Conservation (phyloP, 192 early-diverging fungal species). For the Umbelopsis ramanniana region DNA sequence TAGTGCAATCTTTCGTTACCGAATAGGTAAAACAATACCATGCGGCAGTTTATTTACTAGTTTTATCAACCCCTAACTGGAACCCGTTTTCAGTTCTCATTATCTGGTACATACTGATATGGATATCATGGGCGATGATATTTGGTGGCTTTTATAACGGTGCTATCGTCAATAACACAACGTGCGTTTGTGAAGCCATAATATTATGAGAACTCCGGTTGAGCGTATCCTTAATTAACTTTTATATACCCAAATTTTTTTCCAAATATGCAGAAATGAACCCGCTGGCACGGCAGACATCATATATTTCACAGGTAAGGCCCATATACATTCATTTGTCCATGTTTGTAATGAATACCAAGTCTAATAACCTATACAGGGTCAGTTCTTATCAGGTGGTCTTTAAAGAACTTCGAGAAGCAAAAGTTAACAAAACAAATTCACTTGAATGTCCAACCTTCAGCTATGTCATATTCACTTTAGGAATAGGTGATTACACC, state of each 20-base stretch:
- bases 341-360: neutral
- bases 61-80: neutral
- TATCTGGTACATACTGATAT: constrained; percentile 22
- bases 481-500: constrained; percentile 12
- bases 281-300: constrained; percentile 1
- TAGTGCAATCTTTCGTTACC: neutral
- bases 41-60: constrained; percentile 13
- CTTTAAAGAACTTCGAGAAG: neutral
- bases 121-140: constrained; percentile 19
- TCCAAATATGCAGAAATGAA: neutral
- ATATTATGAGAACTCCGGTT: neutral
- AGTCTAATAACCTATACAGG: constrained; percentile 2
- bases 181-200: neutral
- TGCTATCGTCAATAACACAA: constrained; percentile 2
- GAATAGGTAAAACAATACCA: constrained; percentile 18
- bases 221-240: neutral
- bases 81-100: neutral
- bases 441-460: neutral
- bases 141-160: constrained; percentile 12
- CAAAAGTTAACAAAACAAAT: neutral
- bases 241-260: neutral
- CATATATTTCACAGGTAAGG: constrained; percentile 13
- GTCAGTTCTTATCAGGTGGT: constrained; percentile 9
- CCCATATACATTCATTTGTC: neutral
- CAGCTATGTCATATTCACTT: constrained; percentile 17